These are phyloP conservation scores for Daldinia sp. DNA, from an alignment of 2,329 filamentous ascomycete species.

Conservation along the genomic window DNA sequence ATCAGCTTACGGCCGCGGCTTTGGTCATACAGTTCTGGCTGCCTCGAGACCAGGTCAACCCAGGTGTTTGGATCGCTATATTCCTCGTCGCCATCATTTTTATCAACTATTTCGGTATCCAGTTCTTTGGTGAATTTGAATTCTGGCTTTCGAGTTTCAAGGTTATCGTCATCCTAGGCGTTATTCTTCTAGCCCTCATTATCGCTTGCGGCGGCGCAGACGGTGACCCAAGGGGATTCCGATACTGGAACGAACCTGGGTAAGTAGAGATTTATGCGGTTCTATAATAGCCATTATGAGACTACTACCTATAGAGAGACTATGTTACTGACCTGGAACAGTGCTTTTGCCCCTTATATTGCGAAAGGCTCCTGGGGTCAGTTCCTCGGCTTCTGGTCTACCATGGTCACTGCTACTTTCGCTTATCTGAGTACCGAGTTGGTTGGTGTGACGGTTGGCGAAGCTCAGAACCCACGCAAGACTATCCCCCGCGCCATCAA, in stretches of 20 bases:
- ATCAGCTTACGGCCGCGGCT: conserved; percentile 84
- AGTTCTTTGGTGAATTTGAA: conserved; percentile 75
- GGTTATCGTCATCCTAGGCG: conserved; percentile 72
- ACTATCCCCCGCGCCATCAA: conserved; percentile 83
- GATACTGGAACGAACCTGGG: conserved; percentile 74
- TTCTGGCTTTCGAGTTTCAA: conserved; percentile 76
- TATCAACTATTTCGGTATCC: conserved; percentile 79
- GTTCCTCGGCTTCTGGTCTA: conserved; percentile 75
- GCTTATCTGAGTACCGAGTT: conserved; percentile 83
- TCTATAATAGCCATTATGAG: not conserved
- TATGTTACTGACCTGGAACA: conserved; percentile 34
- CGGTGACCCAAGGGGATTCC: conserved; percentile 71
- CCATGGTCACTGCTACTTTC: conserved; percentile 81
- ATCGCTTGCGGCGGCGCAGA: conserved; percentile 75
- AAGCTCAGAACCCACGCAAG: conserved; percentile 82
- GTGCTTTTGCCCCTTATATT: conserved; percentile 64
- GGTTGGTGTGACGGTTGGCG: conserved; percentile 81
- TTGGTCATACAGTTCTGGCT: conserved; percentile 86
- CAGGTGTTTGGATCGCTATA: conserved; percentile 82
- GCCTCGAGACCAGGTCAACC: conserved; percentile 72
- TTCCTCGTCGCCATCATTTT: conserved; percentile 72
- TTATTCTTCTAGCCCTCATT: conserved; percentile 74
- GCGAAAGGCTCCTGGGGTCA: conserved; percentile 59
- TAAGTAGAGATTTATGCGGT: conserved; percentile 41
- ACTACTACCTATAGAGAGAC: not conserved